Conservation (phyloP, 1,284 basidiomycete genomes). For the Ceratobasidium sp. region DNA sequence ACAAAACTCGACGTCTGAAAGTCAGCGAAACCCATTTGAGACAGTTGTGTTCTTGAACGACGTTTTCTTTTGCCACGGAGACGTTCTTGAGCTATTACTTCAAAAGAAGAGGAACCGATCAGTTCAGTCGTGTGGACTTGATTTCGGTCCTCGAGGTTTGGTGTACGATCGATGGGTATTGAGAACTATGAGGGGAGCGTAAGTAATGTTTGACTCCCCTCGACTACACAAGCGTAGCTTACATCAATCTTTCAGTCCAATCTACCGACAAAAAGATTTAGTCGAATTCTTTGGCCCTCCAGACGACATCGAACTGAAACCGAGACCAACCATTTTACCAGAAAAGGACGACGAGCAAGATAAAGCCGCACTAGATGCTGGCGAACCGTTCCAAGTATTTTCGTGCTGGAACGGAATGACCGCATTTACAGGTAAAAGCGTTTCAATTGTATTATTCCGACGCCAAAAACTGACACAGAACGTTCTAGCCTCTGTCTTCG, state of each 20-base stretch:
- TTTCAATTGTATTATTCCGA: conserved; percentile 54
- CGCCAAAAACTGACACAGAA: conserved; percentile 56
- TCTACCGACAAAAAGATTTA: conserved; percentile 46
- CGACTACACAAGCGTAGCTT: neutral
- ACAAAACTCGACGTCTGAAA: conserved; percentile 49
- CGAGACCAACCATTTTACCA: conserved; percentile 52
- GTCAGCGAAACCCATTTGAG: conserved; percentile 53
- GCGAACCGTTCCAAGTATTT: conserved; percentile 60
- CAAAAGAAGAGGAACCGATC: conserved; percentile 59
- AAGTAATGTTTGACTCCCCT: conserved; percentile 49
- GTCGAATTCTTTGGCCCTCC: conserved; percentile 48
- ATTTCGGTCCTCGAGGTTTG: conserved; percentile 58
- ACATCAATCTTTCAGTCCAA: conserved; percentile 39
- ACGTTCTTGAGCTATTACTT: conserved; percentile 60
- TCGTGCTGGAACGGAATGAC: conserved; percentile 59
- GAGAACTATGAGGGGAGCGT: conserved; percentile 60
- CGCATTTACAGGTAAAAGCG: conserved; percentile 54
- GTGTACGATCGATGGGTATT: conserved; percentile 63
- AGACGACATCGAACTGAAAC: conserved; percentile 42
- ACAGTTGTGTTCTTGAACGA: conserved; percentile 62
- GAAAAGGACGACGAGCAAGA: conserved; percentile 52
- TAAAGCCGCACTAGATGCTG: conserved; percentile 53
- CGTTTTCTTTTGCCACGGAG: conserved; percentile 59
- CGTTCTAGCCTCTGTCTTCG: conserved; percentile 55
- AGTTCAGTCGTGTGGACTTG: conserved; percentile 61